phyloP scores from a whole-genome alignment of 192 early-diverging fungal species.

The Anaeromyces robustus region DNA sequence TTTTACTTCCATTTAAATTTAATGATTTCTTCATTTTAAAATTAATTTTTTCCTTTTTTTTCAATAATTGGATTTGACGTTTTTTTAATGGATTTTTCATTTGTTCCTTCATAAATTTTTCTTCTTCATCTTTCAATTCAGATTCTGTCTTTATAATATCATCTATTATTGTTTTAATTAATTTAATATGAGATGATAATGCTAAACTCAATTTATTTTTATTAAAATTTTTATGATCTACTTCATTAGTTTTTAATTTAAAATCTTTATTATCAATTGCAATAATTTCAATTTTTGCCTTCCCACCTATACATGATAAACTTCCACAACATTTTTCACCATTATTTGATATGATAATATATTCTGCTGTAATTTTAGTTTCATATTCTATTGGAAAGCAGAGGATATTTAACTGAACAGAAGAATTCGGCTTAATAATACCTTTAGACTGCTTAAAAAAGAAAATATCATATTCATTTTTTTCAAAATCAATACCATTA shows the following conservation, averaged over 20 bases:
- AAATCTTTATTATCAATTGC: background rate
- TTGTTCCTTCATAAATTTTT: background rate
- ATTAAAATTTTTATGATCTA: background rate
- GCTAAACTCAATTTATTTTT: background rate
- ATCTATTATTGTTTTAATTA: background rate
- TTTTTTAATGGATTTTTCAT: background rate
- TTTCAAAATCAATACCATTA: slow-evolving; percentile 13
- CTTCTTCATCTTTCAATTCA: background rate
- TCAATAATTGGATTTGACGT: background rate
- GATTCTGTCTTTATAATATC: slow-evolving; percentile 1
- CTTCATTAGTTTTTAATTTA: background rate
- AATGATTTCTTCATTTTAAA: background rate
- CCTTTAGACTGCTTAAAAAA: slow-evolving; percentile 31
- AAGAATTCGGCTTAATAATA: slow-evolving; percentile 15
- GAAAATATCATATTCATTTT: slow-evolving; percentile 40
- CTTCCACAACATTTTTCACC: slow-evolving; percentile 33
- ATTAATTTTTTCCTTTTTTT: background rate
- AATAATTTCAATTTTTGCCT: slow-evolving; percentile 25
- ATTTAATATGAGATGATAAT: background rate
- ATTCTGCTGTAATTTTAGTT: slow-evolving; percentile 19
- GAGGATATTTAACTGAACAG: slow-evolving; percentile 15
- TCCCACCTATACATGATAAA: slow-evolving; percentile 25
- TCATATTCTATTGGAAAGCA: slow-evolving; percentile 31
- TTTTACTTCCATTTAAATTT: background rate
- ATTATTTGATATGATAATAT: slow-evolving; percentile 24